These are phyloP conservation scores for Ophiocytium majus DNA, from an alignment of 352 stramenopile genomes.

Conservation along the genomic window DNA sequence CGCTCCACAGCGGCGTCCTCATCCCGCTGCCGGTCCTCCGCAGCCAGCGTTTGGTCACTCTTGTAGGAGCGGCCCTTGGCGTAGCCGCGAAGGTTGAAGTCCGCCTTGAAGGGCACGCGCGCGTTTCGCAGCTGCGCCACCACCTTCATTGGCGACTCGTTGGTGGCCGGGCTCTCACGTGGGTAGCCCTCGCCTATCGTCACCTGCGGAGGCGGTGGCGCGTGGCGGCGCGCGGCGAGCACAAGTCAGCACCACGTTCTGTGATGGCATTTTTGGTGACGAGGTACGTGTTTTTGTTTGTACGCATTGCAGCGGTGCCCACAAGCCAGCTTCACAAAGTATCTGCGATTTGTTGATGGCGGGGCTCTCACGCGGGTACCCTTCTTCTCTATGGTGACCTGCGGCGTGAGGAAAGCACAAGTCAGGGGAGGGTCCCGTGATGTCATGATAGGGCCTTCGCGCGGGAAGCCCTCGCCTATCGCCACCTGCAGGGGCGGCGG, in stretches of 20 bases:
- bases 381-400: too few species aligned
- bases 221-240: too few species aligned
- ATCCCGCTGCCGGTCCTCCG: constrained; percentile 34
- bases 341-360: constrained; percentile 41
- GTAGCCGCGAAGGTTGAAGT: constrained; percentile 34
- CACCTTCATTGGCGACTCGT: constrained; percentile 48
- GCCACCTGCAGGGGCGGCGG: constrained; percentile 32
- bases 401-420: too few species aligned
- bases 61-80: constrained; percentile 44
- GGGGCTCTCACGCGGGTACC: constrained; percentile 34
- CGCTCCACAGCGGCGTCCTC: constrained; percentile 32
- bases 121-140: constrained; percentile 40
- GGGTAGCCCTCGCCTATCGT: constrained; percentile 43
- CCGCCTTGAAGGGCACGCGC: constrained; percentile 38
- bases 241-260: too few species aligned
- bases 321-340: too few species aligned
- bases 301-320: too few species aligned
- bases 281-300: too few species aligned
- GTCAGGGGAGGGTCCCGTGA: too few species aligned
- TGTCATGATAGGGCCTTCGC: too few species aligned
- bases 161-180: constrained; percentile 31
- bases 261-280: too few species aligned
- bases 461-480: constrained; percentile 42
- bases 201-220: too few species aligned
- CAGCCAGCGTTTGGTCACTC: constrained; percentile 28